Evolutionary conservation across 352 stramenopile species (phyloP).

Genomic region (Thraustochytrium sp.): DNA sequence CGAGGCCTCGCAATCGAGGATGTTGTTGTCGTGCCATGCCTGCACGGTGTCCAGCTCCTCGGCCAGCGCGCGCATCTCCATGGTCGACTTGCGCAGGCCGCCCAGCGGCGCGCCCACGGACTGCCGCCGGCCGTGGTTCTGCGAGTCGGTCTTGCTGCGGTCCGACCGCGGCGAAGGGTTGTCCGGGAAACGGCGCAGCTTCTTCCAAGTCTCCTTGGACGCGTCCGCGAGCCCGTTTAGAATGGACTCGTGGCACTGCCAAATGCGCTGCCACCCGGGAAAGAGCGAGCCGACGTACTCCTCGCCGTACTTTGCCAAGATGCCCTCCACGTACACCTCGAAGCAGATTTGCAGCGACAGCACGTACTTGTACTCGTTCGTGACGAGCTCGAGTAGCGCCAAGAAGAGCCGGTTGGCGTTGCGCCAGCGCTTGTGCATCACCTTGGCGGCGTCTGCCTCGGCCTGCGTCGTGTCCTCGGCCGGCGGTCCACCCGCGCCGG

Average conservation of each 20-base stretch:
- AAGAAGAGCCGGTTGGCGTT: constrained; percentile 34
- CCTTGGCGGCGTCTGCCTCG: neutral
- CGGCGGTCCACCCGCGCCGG: neutral
- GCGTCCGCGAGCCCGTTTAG: neutral
- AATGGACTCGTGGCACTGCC: neutral
- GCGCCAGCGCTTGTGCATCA: constrained; percentile 14
- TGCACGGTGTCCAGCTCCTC: constrained; percentile 8
- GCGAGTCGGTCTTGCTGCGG: neutral
- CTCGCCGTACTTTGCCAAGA: neutral
- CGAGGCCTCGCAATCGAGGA: neutral
- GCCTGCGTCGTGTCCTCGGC: neutral
- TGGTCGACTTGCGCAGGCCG: neutral
- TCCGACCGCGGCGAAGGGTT: neutral
- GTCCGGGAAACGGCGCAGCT: neutral
- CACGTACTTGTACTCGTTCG: constrained; percentile 37
- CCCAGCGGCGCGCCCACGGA: neutral
- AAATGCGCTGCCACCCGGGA: constrained; percentile 19
- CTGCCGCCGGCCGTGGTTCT: neutral
- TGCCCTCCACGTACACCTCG: constrained; percentile 13
- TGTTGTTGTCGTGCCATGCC: constrained; percentile 11
- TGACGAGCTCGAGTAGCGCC: constrained; percentile 19
- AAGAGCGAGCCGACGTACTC: constrained; percentile 24
- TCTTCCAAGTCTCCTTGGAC: neutral
- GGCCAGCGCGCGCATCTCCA: neutral
- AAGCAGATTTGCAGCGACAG: neutral